These are phyloP conservation scores for Fusarium decemcellulare DNA, from an alignment of 2,329 filamentous ascomycete genomes.

Conservation along the genomic window DNA sequence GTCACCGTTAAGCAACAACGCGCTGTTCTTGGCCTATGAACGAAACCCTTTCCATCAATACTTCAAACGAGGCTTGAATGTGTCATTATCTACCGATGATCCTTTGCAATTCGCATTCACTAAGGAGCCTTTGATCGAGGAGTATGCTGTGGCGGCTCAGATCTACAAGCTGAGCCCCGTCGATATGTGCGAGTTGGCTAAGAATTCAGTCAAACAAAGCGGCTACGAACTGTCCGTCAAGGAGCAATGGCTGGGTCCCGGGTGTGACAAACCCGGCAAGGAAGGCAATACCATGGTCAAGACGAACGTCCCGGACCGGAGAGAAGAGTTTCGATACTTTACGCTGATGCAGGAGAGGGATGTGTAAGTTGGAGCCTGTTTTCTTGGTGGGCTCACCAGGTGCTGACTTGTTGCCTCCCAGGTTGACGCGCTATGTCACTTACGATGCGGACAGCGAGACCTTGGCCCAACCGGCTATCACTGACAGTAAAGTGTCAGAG, in stretches of 20 bases:
- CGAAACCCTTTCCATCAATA: conserved; percentile 97
- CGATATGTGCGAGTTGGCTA: conserved; percentile 98
- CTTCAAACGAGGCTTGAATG: conserved; percentile 94
- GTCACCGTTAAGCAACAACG: conserved; percentile 99
- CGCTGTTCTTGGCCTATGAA: conserved; percentile 95
- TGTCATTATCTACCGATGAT: conserved; percentile 96
- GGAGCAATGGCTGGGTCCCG: conserved; percentile 88
- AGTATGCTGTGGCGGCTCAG: conserved; percentile 97
- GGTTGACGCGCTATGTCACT: conserved; percentile 60
- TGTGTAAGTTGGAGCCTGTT: conserved; percentile 72
- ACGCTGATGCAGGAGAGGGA: conserved; percentile 87
- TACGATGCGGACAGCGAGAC: conserved; percentile 48
- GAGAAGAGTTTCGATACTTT: conserved; percentile 90
- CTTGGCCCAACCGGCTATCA: conserved; percentile 19
- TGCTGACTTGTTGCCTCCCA: conserved; percentile 39
- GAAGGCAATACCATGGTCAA: conserved; percentile 94
- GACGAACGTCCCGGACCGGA: conserved; percentile 94
- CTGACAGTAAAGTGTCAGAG: conserved; percentile 35
- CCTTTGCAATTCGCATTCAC: conserved; percentile 98
- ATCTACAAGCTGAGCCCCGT: conserved; percentile 98
- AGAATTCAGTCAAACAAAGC: conserved; percentile 95
- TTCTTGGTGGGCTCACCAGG: neutral
- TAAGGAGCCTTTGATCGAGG: conserved; percentile 97
- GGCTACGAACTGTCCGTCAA: conserved; percentile 93
- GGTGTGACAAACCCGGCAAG: conserved; percentile 84